Evolutionary conservation across 2,329 filamentous ascomycete genomes (phyloP).

Genomic region (Colletotrichum graminicola): DNA sequence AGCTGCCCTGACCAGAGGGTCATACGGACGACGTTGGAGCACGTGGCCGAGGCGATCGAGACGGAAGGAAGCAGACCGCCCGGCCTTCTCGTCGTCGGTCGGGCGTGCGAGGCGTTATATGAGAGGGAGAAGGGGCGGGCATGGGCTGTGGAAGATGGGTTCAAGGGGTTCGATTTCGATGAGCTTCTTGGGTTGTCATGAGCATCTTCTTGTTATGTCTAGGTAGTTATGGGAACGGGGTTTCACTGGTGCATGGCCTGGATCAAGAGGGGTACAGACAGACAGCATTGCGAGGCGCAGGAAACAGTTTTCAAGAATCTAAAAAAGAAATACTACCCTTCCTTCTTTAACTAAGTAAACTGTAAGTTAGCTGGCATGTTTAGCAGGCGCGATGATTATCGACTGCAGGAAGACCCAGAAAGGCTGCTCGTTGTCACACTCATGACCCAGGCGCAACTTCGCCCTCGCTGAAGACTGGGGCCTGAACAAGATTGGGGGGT

Average conservation of each 20-base stretch:
- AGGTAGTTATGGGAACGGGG: neutral
- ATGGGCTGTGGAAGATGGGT: constrained; percentile 92
- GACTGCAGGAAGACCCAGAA: too few relatives aligned
- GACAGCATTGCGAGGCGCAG: constrained; percentile 13
- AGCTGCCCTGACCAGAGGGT: constrained; percentile 95
- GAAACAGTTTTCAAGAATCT: neutral
- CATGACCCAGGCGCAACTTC: too few relatives aligned
- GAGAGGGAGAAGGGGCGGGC: constrained; percentile 67
- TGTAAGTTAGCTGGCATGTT: too few relatives aligned
- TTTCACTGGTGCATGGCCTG: neutral
- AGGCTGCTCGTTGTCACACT: too few relatives aligned
- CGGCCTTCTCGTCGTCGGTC: constrained; percentile 86
- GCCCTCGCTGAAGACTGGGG: too few relatives aligned
- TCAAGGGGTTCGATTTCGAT: constrained; percentile 75
- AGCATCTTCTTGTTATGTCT: neutral
- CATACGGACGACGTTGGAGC: constrained; percentile 85
- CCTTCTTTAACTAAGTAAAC: too few relatives aligned
- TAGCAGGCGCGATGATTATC: too few relatives aligned
- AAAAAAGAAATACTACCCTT: neutral
- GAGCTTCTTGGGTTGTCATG: constrained; percentile 38
- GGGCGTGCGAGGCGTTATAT: constrained; percentile 83
- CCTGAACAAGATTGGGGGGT: too few relatives aligned
- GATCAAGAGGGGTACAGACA: neutral
- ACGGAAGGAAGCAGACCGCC: constrained; percentile 90
- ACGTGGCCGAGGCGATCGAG: constrained; percentile 86